A percentile compares a stretch with the other conserved stretches of the same genome.
Evolutionary conservation across 108 stramenopile species (phyloP).

Genomic region (Fistulifera pelliculosa): DNA sequence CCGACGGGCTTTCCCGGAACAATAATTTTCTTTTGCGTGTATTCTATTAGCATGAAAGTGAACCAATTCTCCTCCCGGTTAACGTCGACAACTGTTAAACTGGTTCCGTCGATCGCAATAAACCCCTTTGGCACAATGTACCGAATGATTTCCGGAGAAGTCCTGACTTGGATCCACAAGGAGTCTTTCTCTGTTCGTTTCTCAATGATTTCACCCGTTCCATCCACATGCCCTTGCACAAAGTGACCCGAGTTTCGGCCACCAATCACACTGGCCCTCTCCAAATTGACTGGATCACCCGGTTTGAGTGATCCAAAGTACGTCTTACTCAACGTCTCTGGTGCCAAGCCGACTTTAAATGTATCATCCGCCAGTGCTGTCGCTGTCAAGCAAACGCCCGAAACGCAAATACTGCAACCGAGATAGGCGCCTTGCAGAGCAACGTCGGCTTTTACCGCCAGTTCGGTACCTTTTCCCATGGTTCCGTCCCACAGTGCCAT

Average conservation of each 20-base stretch:
- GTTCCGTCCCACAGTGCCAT: constrained; percentile 93
- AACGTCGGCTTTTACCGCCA: constrained; percentile 58
- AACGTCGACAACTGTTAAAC: constrained; percentile 87
- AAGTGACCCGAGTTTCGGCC: constrained; percentile 95
- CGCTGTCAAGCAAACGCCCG: constrained; percentile 97
- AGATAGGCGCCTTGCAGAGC: constrained; percentile 89
- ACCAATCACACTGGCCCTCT: constrained; percentile 85
- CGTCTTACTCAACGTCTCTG: constrained; percentile 87
- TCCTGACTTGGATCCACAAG: constrained; percentile 77
- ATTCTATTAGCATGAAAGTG: constrained; percentile 97
- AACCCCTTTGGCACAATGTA: constrained; percentile 98
- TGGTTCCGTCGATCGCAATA: constrained; percentile 95
- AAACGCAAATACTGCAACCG: constrained; percentile 93
- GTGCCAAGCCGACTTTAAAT: constrained; percentile 88
- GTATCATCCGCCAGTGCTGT: constrained; percentile 48
- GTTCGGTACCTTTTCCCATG: constrained; percentile 67
- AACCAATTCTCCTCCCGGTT: constrained; percentile 66
- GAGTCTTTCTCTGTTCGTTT: constrained; percentile 82
- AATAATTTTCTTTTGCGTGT: constrained; percentile 93
- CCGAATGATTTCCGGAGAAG: constrained; percentile 51
- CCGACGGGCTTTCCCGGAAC: constrained; percentile 70
- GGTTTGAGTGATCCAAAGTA: constrained; percentile 55
- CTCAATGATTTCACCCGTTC: constrained; percentile 73
- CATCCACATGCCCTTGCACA: constrained; percentile 98
- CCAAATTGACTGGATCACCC: constrained; percentile 83